Conservation (phyloP, 192 early-diverging fungal species). For the Geosiphon pyriformis region DNA sequence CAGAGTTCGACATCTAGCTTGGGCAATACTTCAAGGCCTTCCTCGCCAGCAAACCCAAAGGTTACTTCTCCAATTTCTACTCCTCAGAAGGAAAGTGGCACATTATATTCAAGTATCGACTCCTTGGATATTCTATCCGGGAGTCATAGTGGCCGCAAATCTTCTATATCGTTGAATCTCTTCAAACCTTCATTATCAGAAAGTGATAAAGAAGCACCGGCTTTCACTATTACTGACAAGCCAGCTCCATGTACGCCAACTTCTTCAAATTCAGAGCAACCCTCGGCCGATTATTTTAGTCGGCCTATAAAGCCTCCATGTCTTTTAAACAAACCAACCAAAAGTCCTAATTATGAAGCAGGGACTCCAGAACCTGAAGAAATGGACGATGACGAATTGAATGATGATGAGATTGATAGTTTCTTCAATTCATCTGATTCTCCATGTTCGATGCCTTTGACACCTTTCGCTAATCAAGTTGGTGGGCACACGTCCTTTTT, state of each 20-base stretch:
- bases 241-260: neutral
- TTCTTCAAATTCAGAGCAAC: neutral
- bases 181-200: constrained; percentile 3
- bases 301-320: neutral
- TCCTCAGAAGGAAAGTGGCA: too few species aligned
- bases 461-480: constrained; percentile 81
- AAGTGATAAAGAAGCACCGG: neutral
- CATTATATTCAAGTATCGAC: too few species aligned
- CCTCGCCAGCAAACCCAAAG: neutral
- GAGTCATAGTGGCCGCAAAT: constrained; percentile 7
- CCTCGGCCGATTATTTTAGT: constrained; percentile 14
- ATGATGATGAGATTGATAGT: neutral
- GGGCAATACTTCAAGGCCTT: neutral
- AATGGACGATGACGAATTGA: neutral
- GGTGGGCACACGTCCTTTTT: constrained; percentile 97
- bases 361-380: neutral
- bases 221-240: constrained; percentile 3
- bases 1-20: neutral
- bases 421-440: constrained; percentile 5
- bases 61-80: neutral
- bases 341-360: neutral
- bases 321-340: neutral
- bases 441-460: constrained; percentile 58
- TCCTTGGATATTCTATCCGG: too few species aligned
- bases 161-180: constrained; percentile 12